These are phyloP conservation scores for Cyclocybe aegerita DNA, from an alignment of 768 basidiomycete species.

Conservation along the genomic window DNA sequence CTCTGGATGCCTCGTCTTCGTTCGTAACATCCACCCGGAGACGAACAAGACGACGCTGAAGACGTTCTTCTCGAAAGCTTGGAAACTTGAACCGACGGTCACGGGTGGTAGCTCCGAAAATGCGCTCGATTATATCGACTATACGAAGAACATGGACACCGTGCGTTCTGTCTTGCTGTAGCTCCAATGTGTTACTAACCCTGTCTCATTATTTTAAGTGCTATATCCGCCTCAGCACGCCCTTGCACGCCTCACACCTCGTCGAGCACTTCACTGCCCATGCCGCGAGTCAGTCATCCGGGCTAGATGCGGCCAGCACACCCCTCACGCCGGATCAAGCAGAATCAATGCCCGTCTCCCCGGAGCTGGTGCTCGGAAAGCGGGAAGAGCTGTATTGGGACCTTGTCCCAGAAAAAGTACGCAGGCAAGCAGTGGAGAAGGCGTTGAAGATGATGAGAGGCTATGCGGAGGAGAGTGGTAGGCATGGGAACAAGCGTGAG, in stretches of 20 bases:
- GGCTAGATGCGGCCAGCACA: constrained; percentile 55
- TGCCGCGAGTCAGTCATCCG: constrained; percentile 40
- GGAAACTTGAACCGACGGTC: constrained; percentile 16
- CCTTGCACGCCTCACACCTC: constrained; percentile 44
- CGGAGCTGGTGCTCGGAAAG: constrained; percentile 62
- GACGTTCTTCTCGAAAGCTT: constrained; percentile 48
- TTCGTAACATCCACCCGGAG: constrained; percentile 66
- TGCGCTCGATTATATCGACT: constrained; percentile 78
- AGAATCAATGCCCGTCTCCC: constrained; percentile 28
- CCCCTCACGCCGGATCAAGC: constrained; percentile 1
- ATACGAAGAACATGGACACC: constrained; percentile 71
- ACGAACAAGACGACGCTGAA: constrained; percentile 84
- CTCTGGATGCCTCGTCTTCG: constrained; percentile 64
- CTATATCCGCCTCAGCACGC: constrained; percentile 63
- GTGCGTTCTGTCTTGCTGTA: constrained; percentile 38
- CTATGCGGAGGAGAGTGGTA: neutral
- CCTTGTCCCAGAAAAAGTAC: constrained; percentile 73
- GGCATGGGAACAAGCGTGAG: neutral
- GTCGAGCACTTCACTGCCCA: constrained; percentile 41
- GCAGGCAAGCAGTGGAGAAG: constrained; percentile 57
- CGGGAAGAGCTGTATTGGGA: constrained; percentile 78
- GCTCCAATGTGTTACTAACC: neutral
- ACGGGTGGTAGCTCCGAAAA: constrained; percentile 8
- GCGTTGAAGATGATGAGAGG: constrained; percentile 23
- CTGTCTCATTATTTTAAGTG: constrained; percentile 44